Evolutionary conservation across 179 eudicot genomes (phyloP).

Genomic region (Pouteria campechiana): DNA sequence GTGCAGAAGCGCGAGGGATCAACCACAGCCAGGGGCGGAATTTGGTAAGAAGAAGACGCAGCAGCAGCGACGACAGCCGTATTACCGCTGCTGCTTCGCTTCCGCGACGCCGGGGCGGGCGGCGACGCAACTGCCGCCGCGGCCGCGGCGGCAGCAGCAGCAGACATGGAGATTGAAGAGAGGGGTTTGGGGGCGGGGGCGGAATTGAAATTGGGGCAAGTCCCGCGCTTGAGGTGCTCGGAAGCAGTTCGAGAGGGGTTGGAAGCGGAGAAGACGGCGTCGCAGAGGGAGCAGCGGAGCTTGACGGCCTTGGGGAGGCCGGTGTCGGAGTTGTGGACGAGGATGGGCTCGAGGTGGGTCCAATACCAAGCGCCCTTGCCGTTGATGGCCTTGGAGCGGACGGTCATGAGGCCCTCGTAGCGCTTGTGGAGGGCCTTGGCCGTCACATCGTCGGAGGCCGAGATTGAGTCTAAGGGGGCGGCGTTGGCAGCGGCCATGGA

Average conservation of each 20-base stretch:
- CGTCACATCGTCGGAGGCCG: conserved; percentile 43
- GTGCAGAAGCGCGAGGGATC: conserved; percentile 27
- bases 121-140: conserved; percentile 2
- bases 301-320: conserved; percentile 67
- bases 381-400: conserved; percentile 48
- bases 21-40: conserved; percentile 25
- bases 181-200: conserved; percentile 24
- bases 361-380: conserved; percentile 62
- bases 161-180: conserved; percentile 12
- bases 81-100: no score
- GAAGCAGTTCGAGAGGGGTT: conserved; percentile 90
- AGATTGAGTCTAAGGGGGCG: conserved; percentile 5
- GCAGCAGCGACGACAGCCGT: no score
- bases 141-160: conserved; percentile 7
- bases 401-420: conserved; percentile 57
- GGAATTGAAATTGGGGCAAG: conserved; percentile 60
- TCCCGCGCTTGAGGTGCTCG: conserved; percentile 67
- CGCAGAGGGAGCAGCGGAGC: conserved; percentile 59
- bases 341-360: conserved; percentile 48
- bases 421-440: conserved; percentile 57
- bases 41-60: conserved; percentile 10
- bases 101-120: background rate
- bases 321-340: conserved; percentile 46
- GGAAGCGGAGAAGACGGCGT: conserved; percentile 60
- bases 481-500: conserved; percentile 8